A percentile compares a stretch with the other conserved stretches of the same genome.
phyloP scores from a whole-genome alignment of 192 early-diverging fungal species.

The Mortierella hygrophila region DNA sequence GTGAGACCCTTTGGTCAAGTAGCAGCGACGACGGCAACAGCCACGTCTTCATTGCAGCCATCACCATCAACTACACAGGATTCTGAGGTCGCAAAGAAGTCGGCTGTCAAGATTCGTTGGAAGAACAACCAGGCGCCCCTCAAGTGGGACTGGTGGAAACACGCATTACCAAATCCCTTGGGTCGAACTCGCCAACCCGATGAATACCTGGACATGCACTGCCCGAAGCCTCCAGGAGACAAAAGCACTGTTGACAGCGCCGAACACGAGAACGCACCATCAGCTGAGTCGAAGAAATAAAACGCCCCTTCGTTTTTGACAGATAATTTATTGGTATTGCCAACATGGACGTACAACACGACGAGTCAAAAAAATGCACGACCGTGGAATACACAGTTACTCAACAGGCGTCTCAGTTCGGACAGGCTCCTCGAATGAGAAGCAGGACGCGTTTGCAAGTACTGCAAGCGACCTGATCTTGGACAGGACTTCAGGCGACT shows the following conservation, averaged over 20 bases:
- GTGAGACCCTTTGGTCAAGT: not conserved
- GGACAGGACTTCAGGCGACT: constrained; percentile 70
- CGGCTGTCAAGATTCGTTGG: constrained; percentile 26
- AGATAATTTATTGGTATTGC: not conserved
- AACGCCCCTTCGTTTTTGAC: not conserved
- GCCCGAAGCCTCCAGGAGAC: not conserved
- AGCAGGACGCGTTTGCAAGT: constrained; percentile 62
- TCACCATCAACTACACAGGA: not conserved
- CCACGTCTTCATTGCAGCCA: not conserved
- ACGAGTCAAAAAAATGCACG: too few relatives aligned
- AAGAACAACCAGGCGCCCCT: constrained; percentile 44
- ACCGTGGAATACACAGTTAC: not conserved
- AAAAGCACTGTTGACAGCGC: not conserved
- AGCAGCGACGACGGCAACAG: not conserved
- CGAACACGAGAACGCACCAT: not conserved
- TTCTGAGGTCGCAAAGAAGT: not conserved
- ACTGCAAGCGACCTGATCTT: constrained; percentile 67
- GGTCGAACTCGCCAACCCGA: constrained; percentile 30
- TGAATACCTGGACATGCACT: constrained; percentile 24
- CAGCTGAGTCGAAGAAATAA: not conserved
- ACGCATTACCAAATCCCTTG: constrained; percentile 37
- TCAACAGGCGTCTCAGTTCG: not conserved
- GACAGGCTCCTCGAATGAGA: constrained; percentile 53
- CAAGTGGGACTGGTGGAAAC: constrained; percentile 24
- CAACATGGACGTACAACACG: not conserved